phyloP scores from a whole-genome alignment of 805 yeast species.

The Teunomyces cretensis region DNA sequence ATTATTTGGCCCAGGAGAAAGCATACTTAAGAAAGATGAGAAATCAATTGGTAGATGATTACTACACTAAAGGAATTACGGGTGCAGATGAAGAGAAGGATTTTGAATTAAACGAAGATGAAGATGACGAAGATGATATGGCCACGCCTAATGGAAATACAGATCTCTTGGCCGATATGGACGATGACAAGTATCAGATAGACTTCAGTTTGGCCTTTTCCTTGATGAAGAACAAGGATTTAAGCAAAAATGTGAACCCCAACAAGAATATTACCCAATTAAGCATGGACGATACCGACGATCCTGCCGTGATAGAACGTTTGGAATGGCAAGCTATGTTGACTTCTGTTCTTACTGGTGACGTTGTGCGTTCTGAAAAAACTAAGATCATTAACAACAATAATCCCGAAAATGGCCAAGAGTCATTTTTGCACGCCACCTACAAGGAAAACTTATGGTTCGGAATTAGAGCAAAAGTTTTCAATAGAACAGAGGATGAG shows the following conservation, averaged over 20 bases:
- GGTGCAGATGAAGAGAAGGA: slow-evolving; percentile 34
- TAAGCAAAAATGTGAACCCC: slow-evolving; percentile 12
- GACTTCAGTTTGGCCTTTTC: slow-evolving; percentile 44
- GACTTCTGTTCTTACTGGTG: slow-evolving; percentile 87
- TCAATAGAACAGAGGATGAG: slow-evolving; percentile 77
- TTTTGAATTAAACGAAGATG: slow-evolving; percentile 22
- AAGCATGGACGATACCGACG: slow-evolving; percentile 38
- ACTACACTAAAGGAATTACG: slow-evolving; percentile 66
- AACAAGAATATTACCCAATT: slow-evolving; percentile 36
- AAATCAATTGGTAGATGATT: slow-evolving; percentile 64
- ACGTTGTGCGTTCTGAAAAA: slow-evolving; percentile 88
- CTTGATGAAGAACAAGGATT: slow-evolving; percentile 27
- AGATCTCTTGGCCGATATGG: slow-evolving; percentile 38
- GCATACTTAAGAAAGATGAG: slow-evolving; percentile 62
- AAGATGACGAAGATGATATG: slow-evolving; percentile 31
- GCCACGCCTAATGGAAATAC: slow-evolving; percentile 32
- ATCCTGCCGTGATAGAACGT: slow-evolving; percentile 64
- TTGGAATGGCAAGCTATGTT: slow-evolving; percentile 97
- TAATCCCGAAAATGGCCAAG: slow-evolving; percentile 38
- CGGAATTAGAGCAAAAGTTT: slow-evolving; percentile 78
- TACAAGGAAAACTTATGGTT: slow-evolving; percentile 81
- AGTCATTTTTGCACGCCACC: slow-evolving; percentile 50
- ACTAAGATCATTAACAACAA: slow-evolving; percentile 62
- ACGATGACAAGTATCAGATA: slow-evolving; percentile 47
- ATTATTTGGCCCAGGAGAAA: slow-evolving; percentile 62